Percentiles rank a stretch among this genome's conserved stretches.
These are phyloP conservation scores for Polygonum aviculare DNA, from an alignment of 148 eudicot species.

Conservation along the genomic window DNA sequence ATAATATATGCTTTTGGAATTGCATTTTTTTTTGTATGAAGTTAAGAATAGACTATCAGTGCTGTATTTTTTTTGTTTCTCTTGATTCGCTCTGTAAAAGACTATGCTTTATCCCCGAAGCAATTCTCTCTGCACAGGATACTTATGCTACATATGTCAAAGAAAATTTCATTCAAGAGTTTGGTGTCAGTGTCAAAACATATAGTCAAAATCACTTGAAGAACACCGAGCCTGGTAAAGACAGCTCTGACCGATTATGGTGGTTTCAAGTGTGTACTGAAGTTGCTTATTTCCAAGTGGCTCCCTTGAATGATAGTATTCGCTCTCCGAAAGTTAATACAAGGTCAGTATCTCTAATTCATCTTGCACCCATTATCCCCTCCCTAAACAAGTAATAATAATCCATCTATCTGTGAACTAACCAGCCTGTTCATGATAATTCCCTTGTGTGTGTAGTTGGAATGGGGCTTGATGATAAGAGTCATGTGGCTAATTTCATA, in stretches of 20 bases:
- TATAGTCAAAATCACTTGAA: slow-evolving; percentile 67
- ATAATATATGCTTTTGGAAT: background rate
- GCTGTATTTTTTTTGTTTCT: background rate
- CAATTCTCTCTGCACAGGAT: slow-evolving; percentile 37
- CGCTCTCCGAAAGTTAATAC: slow-evolving; percentile 79
- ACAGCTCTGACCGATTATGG: slow-evolving; percentile 73
- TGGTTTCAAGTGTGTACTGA: slow-evolving; percentile 99
- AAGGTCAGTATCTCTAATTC: slow-evolving; percentile 31
- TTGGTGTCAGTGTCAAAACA: slow-evolving; percentile 51
- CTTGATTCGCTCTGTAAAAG: too few relatives aligned
- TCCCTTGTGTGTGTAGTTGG: background rate
- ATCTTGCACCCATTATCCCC: background rate
- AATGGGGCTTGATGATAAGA: background rate
- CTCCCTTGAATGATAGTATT: slow-evolving; percentile 79
- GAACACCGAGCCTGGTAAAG: slow-evolving; percentile 33
- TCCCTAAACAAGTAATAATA: background rate
- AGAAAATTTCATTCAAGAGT: slow-evolving; percentile 41
- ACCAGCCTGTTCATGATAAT: background rate
- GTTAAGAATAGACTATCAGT: background rate
- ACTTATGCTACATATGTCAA: slow-evolving; percentile 84
- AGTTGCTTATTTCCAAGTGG: slow-evolving; percentile 99
- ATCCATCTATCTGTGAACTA: background rate
- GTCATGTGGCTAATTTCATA: background rate
- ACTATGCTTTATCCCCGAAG: background rate
- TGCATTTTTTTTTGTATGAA: background rate